Evolutionary conservation across 768 basidiomycete species (phyloP), one percentile per base, ranked within the genome.

Genomic region (Russula sp.): DNA sequence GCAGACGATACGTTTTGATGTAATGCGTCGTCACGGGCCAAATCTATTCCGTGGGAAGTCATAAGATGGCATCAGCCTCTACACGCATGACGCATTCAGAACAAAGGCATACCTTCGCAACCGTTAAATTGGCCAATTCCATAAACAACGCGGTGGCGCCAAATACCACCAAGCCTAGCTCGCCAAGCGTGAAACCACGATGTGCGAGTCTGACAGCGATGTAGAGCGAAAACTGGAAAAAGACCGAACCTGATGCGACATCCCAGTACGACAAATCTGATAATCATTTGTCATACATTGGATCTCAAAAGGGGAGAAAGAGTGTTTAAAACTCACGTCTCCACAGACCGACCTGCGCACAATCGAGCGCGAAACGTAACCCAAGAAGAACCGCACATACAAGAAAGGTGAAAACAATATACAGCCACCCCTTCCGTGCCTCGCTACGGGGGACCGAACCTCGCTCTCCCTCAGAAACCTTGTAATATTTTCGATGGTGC

Each of bases 121-220:
- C 85, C 2, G 94, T 96, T 56, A 98, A 72, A 69, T 92, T 90
- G 66, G 94, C 78, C 38, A 90, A 81, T 74, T 98, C 96, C 79
- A 94, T 87, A 69, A 86, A 88, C 26, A 98, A 73, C 0, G 87
- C 87, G 2, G 94, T 90, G 6, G 90, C 94, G 48, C 94, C 93
- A 68, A 92, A 92, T 50, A 88, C 89, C 20, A 96, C 91, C 28
- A 98, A 76, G 28, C 88, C 89, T 20, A 98, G 81, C 73, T 99
- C 97, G 36, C 97, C 97, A 1, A 99, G 82, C 0, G 95, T 98
- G 76, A 98, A 95, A 13, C 91, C 92, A n/a, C 90, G 84, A 70
- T 97, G 90, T 5, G 94, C 95, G 50, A 99, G 80, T 26, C 97
- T 84, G 48, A 97, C 81, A 48, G 90, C 90, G 53, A 90, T 80